Percentiles rank a stretch among this genome's conserved stretches.
Evolutionary conservation across 2,329 filamentous ascomycete genomes (phyloP).

Genomic region (Penicillium sp.): DNA sequence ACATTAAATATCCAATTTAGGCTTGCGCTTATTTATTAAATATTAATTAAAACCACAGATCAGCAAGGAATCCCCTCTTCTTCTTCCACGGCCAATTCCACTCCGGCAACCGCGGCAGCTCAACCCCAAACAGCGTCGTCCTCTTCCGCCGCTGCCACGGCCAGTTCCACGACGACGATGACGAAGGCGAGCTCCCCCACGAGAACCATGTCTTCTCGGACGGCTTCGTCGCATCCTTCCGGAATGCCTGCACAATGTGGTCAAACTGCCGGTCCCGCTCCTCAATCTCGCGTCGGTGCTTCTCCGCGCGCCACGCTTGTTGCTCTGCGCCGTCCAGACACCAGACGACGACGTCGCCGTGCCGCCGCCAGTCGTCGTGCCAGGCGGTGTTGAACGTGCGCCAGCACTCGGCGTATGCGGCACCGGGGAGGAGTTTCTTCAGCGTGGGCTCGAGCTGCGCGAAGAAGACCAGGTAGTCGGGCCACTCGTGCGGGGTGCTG

Average conservation of each 20-base stretch:
- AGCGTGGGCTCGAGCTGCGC: slow-evolving; percentile 60
- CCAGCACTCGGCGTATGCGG: slow-evolving; percentile 62
- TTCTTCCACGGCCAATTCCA: slow-evolving; percentile 4
- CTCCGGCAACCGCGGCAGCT: slow-evolving; percentile 17
- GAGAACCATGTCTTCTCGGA: slow-evolving; percentile 19
- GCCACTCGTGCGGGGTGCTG: slow-evolving; percentile 46
- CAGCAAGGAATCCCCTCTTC: slow-evolving; percentile 7
- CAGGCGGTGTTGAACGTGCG: slow-evolving; percentile 65
- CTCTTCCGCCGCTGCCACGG: slow-evolving; percentile 25
- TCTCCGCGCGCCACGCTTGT: slow-evolving; percentile 38
- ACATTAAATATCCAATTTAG: not conserved
- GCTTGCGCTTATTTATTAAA: too few relatives aligned
- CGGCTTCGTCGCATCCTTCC: slow-evolving; percentile 26
- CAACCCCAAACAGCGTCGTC: slow-evolving; percentile 18
- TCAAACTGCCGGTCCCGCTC: slow-evolving; percentile 41
- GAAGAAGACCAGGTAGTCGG: slow-evolving; percentile 60
- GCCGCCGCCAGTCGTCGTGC: slow-evolving; percentile 66
- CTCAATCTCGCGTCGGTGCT: slow-evolving; percentile 28
- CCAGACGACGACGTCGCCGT: slow-evolving; percentile 68
- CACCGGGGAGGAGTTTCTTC: slow-evolving; percentile 46
- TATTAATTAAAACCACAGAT: slow-evolving; percentile 4
- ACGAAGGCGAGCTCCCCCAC: slow-evolving; percentile 16
- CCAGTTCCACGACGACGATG: slow-evolving; percentile 27
- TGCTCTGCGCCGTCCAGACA: slow-evolving; percentile 49
- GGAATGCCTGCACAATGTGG: slow-evolving; percentile 39